phyloP scores from a whole-genome alignment of 2,329 filamentous ascomycete genomes.

The Acarospora socialis region DNA sequence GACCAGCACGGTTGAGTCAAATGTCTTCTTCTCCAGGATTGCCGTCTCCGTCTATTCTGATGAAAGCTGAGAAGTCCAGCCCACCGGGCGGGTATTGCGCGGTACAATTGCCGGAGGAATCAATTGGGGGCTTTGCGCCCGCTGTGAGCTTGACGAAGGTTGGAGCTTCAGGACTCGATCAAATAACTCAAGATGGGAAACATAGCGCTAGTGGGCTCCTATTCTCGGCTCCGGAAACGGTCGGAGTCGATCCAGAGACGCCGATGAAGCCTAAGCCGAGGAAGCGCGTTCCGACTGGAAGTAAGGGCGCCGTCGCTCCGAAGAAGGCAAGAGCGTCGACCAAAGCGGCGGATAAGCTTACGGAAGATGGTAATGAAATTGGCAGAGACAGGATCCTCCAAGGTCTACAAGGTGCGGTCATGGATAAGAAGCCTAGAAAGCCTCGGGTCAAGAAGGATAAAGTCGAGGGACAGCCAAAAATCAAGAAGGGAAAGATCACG shows the following conservation, averaged over 20 bases:
- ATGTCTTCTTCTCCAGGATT: constrained; percentile 42
- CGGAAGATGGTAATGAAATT: background rate
- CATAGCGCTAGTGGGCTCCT: too few species aligned
- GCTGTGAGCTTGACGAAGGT: constrained; percentile 20
- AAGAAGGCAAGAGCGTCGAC: background rate
- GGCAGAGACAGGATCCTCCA: background rate
- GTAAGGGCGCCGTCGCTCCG: background rate
- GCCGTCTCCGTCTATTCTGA: constrained; percentile 37
- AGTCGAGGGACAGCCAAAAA: constrained; percentile 20
- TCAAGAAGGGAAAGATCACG: constrained; percentile 22
- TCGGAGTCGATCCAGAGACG: too few species aligned
- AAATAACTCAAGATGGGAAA: too few species aligned
- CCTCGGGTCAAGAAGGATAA: constrained; percentile 16
- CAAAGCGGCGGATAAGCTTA: background rate
- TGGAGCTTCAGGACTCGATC: constrained; percentile 13
- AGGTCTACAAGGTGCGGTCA: background rate
- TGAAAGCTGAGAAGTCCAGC: constrained; percentile 22
- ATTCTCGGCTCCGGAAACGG: too few species aligned
- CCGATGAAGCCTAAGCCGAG: constrained; percentile 11
- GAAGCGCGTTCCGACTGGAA: background rate
- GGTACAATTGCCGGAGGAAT: constrained; percentile 25
- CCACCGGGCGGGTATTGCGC: constrained; percentile 26
- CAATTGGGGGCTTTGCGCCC: constrained; percentile 28
- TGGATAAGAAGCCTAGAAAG: constrained; percentile 15
- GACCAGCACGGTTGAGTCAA: constrained; percentile 14